Percentiles rank a stretch among this genome's conserved stretches.
Evolutionary conservation across 2,329 filamentous ascomycete genomes (phyloP).

Genomic region (Diaporthe humulicola): DNA sequence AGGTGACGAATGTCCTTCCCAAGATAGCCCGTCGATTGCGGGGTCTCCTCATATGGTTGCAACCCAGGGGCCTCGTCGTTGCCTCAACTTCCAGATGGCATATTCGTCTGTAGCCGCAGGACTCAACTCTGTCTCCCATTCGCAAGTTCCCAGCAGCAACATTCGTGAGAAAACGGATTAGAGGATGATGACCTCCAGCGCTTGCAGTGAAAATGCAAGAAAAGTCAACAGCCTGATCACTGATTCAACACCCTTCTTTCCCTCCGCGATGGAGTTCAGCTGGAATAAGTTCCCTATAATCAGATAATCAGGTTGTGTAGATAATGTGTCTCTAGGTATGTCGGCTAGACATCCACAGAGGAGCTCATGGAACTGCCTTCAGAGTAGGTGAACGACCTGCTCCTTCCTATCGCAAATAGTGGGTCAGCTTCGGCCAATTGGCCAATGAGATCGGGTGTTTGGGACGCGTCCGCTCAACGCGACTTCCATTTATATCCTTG

Average conservation of each 20-base stretch:
- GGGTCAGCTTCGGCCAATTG: conserved; percentile 9
- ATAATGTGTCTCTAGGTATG: neutral
- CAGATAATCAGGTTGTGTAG: too few species aligned
- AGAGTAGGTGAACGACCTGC: neutral
- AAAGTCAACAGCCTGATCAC: neutral
- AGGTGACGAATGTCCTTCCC: neutral
- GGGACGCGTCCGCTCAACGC: conserved; percentile 36
- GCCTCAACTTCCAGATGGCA: conserved; percentile 9
- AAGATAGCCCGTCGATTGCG: neutral
- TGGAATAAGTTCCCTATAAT: too few species aligned
- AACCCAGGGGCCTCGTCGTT: neutral
- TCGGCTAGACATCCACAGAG: neutral
- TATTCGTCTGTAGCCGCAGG: neutral
- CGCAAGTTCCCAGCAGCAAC: neutral
- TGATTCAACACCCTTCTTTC: neutral
- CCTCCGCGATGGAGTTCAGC: neutral
- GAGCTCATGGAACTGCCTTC: neutral
- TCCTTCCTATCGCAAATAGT: neutral
- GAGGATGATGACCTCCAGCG: neutral
- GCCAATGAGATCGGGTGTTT: conserved; percentile 36
- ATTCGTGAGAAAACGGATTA: neutral
- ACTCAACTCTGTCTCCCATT: neutral
- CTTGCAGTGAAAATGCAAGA: neutral
- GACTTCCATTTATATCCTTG: conserved; percentile 34
- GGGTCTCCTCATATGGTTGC: neutral